phyloP scores from a whole-genome alignment of 176 grass and related monocot genomes.

The Neostapfia colusana region DNA sequence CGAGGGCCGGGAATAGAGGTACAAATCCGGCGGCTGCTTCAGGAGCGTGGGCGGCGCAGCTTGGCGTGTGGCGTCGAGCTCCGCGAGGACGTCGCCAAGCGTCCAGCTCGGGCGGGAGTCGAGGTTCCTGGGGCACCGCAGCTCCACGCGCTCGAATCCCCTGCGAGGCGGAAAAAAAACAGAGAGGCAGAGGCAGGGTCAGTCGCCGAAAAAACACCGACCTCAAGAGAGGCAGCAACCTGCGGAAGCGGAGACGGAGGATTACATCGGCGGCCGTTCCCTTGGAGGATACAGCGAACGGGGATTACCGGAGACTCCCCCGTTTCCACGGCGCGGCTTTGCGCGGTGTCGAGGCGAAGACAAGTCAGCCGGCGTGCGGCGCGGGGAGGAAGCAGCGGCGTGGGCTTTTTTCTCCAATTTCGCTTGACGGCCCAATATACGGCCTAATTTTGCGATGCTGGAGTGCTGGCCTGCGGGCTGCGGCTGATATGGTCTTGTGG shows the following conservation, averaged over 20 bases:
- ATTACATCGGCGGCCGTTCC: slow-evolving; percentile 33
- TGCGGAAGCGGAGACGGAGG: not conserved
- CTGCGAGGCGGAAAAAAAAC: slow-evolving; percentile 5
- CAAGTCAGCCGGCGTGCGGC: no score
- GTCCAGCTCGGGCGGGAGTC: slow-evolving; percentile 45
- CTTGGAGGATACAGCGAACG: not conserved
- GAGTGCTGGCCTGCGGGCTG: no score
- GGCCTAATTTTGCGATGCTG: not conserved
- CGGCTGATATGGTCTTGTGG: no score
- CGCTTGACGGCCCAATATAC: not conserved
- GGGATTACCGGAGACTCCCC: not conserved
- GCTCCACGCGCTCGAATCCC: slow-evolving; percentile 42
- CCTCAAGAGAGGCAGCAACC: not conserved
- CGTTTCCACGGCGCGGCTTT: not conserved
- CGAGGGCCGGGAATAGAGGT: not conserved
- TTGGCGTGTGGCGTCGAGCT: slow-evolving; percentile 33
- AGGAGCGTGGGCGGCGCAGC: slow-evolving; percentile 14
- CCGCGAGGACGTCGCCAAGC: slow-evolving; percentile 41
- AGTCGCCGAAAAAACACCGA: not conserved
- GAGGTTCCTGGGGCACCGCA: slow-evolving; percentile 44
- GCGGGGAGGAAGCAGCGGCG: no score
- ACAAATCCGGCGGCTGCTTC: slow-evolving; percentile 46
- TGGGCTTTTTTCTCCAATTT: not conserved
- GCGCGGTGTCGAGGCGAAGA: not conserved
- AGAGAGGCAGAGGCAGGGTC: slow-evolving; percentile 2